Percentiles rank a stretch among this genome's conserved stretches.
These are phyloP conservation scores for Epichloe glyceriae DNA, from an alignment of 2,329 filamentous ascomycete genomes.

Conservation along the genomic window DNA sequence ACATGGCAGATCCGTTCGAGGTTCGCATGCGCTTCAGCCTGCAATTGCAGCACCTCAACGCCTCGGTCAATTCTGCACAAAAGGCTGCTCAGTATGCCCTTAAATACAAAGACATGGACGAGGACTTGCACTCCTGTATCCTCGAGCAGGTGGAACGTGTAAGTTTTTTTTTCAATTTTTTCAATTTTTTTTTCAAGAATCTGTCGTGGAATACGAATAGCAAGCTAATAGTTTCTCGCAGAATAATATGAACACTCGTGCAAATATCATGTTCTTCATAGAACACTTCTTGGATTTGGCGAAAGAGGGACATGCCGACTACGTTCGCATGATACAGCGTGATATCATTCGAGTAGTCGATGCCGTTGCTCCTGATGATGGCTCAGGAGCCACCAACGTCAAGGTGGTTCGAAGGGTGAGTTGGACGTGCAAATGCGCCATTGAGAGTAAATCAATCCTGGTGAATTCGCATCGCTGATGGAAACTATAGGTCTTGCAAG, in stretches of 20 bases:
- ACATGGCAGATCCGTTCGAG: conserved; percentile 78
- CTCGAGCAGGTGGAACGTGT: conserved; percentile 86
- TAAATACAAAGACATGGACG: conserved; percentile 86
- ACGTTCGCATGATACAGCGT: conserved; percentile 86
- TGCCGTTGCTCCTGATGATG: conserved; percentile 76
- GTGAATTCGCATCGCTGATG: neutral
- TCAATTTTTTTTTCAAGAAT: neutral
- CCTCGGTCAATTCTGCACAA: conserved; percentile 74
- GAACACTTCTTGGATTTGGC: conserved; percentile 87
- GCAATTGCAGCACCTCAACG: conserved; percentile 81
- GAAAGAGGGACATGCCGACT: conserved; percentile 61
- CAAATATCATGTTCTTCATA: conserved; percentile 99
- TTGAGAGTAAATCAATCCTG: too few species aligned
- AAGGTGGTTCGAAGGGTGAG: conserved; percentile 76
- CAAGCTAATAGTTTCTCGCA: conserved; percentile 18
- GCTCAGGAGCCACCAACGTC: conserved; percentile 82
- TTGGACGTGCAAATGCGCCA: neutral
- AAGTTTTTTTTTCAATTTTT: neutral
- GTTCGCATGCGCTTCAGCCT: conserved; percentile 94
- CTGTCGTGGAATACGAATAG: neutral
- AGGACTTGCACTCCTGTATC: conserved; percentile 95
- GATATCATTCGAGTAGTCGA: conserved; percentile 89
- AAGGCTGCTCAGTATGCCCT: conserved; percentile 93
- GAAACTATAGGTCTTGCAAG: conserved; percentile 46
- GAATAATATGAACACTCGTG: conserved; percentile 92